phyloP scores from a whole-genome alignment of 2,329 filamentous ascomycete genomes.

The Cercospora janseana region DNA sequence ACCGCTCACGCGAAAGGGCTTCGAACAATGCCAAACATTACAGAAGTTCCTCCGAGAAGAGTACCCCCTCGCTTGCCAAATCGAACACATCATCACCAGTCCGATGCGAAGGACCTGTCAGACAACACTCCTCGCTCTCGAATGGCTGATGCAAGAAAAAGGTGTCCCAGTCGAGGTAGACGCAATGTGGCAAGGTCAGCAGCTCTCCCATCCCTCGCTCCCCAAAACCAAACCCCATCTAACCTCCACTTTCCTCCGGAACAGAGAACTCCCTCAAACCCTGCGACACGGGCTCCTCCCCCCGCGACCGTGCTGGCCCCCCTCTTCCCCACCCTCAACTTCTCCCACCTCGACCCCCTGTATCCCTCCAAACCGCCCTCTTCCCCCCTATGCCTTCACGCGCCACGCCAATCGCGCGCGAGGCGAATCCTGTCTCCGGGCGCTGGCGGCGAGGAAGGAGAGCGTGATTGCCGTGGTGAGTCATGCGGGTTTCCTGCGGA shows the following conservation, averaged over 20 bases:
- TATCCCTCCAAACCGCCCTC: constrained; percentile 62
- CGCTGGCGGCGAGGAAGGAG: constrained; percentile 56
- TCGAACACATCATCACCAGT: constrained; percentile 60
- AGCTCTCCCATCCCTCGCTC: too few species aligned
- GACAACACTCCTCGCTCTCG: constrained; percentile 58
- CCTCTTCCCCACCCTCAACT: constrained; percentile 59
- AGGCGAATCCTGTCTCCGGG: constrained; percentile 52
- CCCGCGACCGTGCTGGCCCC: constrained; percentile 45
- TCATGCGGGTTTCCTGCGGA: constrained; percentile 25
- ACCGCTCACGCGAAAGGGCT: constrained; percentile 43
- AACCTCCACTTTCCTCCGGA: not conserved
- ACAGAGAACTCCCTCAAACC: constrained; percentile 49
- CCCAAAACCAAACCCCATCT: constrained; percentile 42
- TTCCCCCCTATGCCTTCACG: constrained; percentile 54
- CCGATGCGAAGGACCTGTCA: constrained; percentile 66
- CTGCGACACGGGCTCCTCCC: constrained; percentile 60
- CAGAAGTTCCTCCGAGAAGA: constrained; percentile 40
- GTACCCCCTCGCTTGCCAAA: constrained; percentile 42
- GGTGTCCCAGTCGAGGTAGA: constrained; percentile 57
- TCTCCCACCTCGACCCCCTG: constrained; percentile 55
- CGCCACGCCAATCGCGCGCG: constrained; percentile 55
- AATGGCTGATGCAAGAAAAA: constrained; percentile 57
- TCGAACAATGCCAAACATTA: constrained; percentile 43
- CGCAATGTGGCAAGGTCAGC: constrained; percentile 59
- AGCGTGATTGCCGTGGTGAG: constrained; percentile 61